A percentile compares a stretch with the other conserved stretches of the same genome.
These are phyloP conservation scores for Jackrogersella minutella DNA, from an alignment of 495 filamentous ascomycete genomes.

Conservation along the genomic window DNA sequence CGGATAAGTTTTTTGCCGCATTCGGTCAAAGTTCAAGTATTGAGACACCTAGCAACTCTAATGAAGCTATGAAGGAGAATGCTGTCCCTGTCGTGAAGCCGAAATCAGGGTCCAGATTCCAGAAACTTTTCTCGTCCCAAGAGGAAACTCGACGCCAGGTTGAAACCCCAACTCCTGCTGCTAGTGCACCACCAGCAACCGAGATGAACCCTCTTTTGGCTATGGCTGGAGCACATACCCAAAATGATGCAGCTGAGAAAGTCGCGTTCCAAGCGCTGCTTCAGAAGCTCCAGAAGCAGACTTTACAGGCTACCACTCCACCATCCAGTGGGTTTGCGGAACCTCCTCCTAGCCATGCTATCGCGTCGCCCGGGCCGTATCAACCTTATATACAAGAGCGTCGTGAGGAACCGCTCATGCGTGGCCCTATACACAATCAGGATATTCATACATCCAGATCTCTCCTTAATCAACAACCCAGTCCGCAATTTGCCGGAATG, in stretches of 20 bases:
- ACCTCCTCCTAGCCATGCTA: constrained; percentile 42
- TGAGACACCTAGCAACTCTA: constrained; percentile 41
- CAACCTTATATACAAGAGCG: constrained; percentile 54
- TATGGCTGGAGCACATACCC: constrained; percentile 45
- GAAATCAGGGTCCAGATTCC: constrained; percentile 76
- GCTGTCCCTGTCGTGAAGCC: constrained; percentile 47
- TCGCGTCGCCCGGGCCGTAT: constrained; percentile 53
- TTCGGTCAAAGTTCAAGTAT: constrained; percentile 58
- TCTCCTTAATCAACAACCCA: constrained; percentile 48
- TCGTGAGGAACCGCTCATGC: constrained; percentile 49
- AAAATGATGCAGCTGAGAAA: constrained; percentile 75
- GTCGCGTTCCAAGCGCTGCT: constrained; percentile 90
- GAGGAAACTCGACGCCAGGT: constrained; percentile 64
- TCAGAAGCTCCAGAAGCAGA: constrained; percentile 72
- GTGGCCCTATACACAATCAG: constrained; percentile 47
- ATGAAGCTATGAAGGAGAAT: constrained; percentile 52
- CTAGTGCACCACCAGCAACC: constrained; percentile 29
- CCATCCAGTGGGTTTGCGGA: constrained; percentile 43
- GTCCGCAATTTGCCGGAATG: constrained; percentile 49
- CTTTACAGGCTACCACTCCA: constrained; percentile 32
- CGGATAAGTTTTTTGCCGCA: constrained; percentile 83
- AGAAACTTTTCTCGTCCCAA: constrained; percentile 78
- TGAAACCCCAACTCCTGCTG: constrained; percentile 57
- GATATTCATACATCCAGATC: constrained; percentile 56
- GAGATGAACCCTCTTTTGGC: constrained; percentile 44